These are phyloP conservation scores for Cephalotrichum gorgonifer DNA, from an alignment of 2,329 filamentous ascomycete species.

Conservation along the genomic window DNA sequence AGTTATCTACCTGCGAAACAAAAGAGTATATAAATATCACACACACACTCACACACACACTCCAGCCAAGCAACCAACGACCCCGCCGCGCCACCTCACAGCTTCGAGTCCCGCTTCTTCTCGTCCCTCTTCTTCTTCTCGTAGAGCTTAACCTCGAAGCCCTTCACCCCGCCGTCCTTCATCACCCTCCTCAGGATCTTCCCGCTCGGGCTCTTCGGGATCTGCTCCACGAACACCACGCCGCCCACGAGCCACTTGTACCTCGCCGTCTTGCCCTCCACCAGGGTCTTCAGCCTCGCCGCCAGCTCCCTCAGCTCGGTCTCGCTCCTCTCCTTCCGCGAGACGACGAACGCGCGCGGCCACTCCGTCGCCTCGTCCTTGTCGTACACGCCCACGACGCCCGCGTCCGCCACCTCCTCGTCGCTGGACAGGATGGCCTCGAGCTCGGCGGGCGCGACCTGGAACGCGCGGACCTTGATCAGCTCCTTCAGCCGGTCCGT, in stretches of 20 bases:
- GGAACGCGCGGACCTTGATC: conserved; percentile 51
- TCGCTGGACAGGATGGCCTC: conserved; percentile 24
- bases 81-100: conserved; percentile 2
- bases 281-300: conserved; percentile 43
- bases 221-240: conserved; percentile 54
- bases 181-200: conserved; percentile 35
- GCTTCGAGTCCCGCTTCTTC: conserved; percentile 8
- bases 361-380: conserved; percentile 49
- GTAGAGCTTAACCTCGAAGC: conserved; percentile 23
- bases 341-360: conserved; percentile 53
- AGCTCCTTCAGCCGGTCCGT: conserved; percentile 64
- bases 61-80: no score
- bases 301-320: conserved; percentile 33
- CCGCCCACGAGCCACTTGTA: conserved; percentile 64
- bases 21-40: background rate
- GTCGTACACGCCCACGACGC: conserved; percentile 49
- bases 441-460: conserved; percentile 46
- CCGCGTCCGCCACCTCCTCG: conserved; percentile 47
- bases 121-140: conserved; percentile 6
- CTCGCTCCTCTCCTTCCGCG: conserved; percentile 17
- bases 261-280: conserved; percentile 47
- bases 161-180: conserved; percentile 26
- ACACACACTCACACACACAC: no score
- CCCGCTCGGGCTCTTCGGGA: conserved; percentile 59
- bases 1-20: background rate